Evolutionary conservation across 2,329 filamentous ascomycete genomes (phyloP).

Genomic region (Fonsecaea nubica): DNA sequence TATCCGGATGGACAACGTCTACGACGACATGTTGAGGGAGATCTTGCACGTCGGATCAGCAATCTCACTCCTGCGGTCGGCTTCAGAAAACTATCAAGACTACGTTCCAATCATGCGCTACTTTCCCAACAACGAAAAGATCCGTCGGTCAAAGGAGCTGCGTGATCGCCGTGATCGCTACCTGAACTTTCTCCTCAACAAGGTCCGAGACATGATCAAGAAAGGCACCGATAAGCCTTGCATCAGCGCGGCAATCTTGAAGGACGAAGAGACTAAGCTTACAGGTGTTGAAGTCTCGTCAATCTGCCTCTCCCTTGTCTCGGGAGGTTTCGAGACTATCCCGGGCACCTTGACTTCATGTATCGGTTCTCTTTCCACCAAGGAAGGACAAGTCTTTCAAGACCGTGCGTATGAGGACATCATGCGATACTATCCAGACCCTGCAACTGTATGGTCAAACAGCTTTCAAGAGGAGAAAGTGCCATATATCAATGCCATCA

Average conservation of each 20-base stretch:
- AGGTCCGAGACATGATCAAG: slow-evolving; percentile 63
- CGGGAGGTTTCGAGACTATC: slow-evolving; percentile 77
- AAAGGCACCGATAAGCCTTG: slow-evolving; percentile 68
- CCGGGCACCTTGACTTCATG: slow-evolving; percentile 75
- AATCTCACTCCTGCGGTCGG: slow-evolving; percentile 75
- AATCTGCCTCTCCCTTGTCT: slow-evolving; percentile 77
- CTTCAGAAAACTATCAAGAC: slow-evolving; percentile 80
- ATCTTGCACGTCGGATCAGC: slow-evolving; percentile 76
- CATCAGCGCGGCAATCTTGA: slow-evolving; percentile 69
- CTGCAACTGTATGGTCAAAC: slow-evolving; percentile 70
- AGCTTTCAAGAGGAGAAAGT: slow-evolving; percentile 73
- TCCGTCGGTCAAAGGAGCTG: slow-evolving; percentile 62
- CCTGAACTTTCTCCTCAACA: slow-evolving; percentile 60
- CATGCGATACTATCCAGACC: slow-evolving; percentile 65
- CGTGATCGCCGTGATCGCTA: slow-evolving; percentile 70
- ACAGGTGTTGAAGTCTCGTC: slow-evolving; percentile 73
- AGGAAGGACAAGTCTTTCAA: slow-evolving; percentile 70
- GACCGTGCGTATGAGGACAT: slow-evolving; percentile 71
- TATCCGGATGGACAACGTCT: slow-evolving; percentile 70
- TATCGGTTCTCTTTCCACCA: slow-evolving; percentile 70
- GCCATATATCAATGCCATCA: slow-evolving; percentile 73
- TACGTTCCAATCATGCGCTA: slow-evolving; percentile 75
- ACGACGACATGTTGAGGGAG: slow-evolving; percentile 71
- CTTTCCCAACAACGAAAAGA: slow-evolving; percentile 60
- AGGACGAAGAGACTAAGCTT: slow-evolving; percentile 69